Conservation (phyloP, 2,329 filamentous ascomycete species). For the Talaromyces sp. region DNA sequence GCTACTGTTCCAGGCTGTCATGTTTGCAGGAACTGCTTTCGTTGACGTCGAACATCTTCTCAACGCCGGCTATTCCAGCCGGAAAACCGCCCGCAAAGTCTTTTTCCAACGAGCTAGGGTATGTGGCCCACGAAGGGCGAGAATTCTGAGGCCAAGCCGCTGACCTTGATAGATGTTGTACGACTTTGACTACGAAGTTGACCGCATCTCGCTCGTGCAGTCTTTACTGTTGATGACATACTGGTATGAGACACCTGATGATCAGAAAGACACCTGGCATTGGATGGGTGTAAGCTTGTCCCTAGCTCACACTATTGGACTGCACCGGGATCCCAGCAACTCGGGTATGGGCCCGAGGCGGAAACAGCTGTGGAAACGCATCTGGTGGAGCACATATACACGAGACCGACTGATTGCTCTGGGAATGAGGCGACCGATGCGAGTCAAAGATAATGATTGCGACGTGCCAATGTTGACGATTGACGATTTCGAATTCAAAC, state of each 20-base stretch:
- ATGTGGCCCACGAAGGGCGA: conserved; percentile 30
- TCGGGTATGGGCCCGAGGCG: conserved; percentile 68
- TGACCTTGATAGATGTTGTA: conserved; percentile 51
- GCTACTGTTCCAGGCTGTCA: conserved; percentile 85
- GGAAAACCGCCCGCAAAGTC: conserved; percentile 76
- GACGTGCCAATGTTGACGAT: conserved; percentile 86
- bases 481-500: conserved; percentile 73
- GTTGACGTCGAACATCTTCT: conserved; percentile 72
- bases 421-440: conserved; percentile 85
- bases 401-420: conserved; percentile 86
- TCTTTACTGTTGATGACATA: conserved; percentile 88
- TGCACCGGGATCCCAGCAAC: conserved; percentile 78
- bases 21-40: conserved; percentile 88
- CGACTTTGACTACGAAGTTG: conserved; percentile 90
- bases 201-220: conserved; percentile 83
- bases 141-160: background rate
- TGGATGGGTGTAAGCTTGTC: conserved; percentile 98
- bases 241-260: conserved; percentile 95
- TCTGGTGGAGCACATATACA: conserved; percentile 98
- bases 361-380: conserved; percentile 84
- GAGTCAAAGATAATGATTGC: conserved; percentile 89
- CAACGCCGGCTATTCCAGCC: conserved; percentile 67
- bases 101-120: conserved; percentile 87
- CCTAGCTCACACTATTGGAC: conserved; percentile 83
- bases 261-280: conserved; percentile 97